These are phyloP conservation scores for Syncephalastrum contaminatum DNA, from an alignment of 371 early-diverging fungal genomes.

Conservation along the genomic window DNA sequence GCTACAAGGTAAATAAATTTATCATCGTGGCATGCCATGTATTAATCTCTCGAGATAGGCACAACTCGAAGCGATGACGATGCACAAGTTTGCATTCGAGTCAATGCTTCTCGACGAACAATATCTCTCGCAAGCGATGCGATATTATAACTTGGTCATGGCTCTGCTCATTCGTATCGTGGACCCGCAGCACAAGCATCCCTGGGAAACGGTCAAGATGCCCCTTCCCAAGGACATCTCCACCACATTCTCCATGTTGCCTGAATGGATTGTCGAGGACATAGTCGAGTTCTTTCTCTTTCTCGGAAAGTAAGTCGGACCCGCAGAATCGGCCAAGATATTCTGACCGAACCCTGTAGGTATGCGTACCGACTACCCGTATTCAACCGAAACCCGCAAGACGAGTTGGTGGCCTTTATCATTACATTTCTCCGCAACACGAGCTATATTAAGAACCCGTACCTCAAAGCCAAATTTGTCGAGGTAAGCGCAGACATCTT, in stretches of 20 bases:
- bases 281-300: constrained; percentile 73
- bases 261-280: constrained; percentile 94
- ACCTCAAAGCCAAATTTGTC: constrained; percentile 90
- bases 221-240: constrained; percentile 58
- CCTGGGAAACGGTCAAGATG: constrained; percentile 49
- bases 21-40: neutral
- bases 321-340: neutral
- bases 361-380: constrained; percentile 62
- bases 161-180: constrained; percentile 71
- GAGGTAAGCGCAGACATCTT: constrained; percentile 55
- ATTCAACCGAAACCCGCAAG: constrained; percentile 56
- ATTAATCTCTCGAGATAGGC: constrained; percentile 12
- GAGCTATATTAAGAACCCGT: constrained; percentile 88
- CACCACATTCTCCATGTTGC: constrained; percentile 73
- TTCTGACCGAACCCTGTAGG: constrained; percentile 14
- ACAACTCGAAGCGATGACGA: constrained; percentile 58
- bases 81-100: constrained; percentile 71
- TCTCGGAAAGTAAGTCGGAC: constrained; percentile 48
- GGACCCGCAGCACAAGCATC: constrained; percentile 54
- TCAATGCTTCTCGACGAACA: constrained; percentile 73
- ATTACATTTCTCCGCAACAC: constrained; percentile 79
- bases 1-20: constrained; percentile 45
- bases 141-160: constrained; percentile 85
- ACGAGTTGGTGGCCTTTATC: constrained; percentile 76
- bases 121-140: constrained; percentile 58